These are phyloP conservation scores for Herpetomonas muscarum DNA, from an alignment of 208 protist species.

Conservation along the genomic window DNA sequence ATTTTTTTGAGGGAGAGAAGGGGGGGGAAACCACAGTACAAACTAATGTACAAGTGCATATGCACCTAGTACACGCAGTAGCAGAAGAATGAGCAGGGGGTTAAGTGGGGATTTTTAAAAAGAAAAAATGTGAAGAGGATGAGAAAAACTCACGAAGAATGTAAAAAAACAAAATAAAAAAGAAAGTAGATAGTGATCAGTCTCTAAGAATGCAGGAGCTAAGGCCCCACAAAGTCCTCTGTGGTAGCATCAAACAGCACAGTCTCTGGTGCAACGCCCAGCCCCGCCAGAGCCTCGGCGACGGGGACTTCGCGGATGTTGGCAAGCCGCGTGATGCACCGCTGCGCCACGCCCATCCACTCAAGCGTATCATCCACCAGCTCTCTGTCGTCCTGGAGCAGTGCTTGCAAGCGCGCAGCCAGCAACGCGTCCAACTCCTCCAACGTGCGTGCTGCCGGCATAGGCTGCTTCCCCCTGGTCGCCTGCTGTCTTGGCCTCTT, in stretches of 20 bases:
- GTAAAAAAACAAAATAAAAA: conserved; percentile 16
- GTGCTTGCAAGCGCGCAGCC: neutral
- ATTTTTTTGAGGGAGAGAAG: too few species aligned
- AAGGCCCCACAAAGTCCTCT: conserved; percentile 10
- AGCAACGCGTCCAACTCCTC: neutral
- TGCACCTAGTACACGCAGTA: too few species aligned
- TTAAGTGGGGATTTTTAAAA: conserved; percentile 1
- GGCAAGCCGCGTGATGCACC: conserved; percentile 7
- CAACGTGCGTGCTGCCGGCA: too few species aligned
- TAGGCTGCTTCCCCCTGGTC: too few species aligned
- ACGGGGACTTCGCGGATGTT: conserved; percentile 13
- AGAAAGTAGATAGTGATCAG: neutral
- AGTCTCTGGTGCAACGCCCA: conserved; percentile 10
- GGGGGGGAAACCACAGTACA: too few species aligned
- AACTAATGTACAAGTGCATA: too few species aligned
- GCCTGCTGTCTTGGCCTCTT: too few species aligned
- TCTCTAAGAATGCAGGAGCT: neutral
- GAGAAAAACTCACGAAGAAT: conserved; percentile 2
- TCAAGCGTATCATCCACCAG: conserved; percentile 21
- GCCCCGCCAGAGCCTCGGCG: conserved; percentile 18
- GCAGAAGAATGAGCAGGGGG: neutral
- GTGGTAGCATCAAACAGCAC: conserved; percentile 21
- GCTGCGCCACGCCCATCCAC: conserved; percentile 23
- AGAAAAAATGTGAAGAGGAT: conserved; percentile 6
- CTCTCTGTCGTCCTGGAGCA: neutral